Evolutionary conservation across 2,329 filamentous ascomycete species (phyloP).

Genomic region (Alternaria longipes): DNA sequence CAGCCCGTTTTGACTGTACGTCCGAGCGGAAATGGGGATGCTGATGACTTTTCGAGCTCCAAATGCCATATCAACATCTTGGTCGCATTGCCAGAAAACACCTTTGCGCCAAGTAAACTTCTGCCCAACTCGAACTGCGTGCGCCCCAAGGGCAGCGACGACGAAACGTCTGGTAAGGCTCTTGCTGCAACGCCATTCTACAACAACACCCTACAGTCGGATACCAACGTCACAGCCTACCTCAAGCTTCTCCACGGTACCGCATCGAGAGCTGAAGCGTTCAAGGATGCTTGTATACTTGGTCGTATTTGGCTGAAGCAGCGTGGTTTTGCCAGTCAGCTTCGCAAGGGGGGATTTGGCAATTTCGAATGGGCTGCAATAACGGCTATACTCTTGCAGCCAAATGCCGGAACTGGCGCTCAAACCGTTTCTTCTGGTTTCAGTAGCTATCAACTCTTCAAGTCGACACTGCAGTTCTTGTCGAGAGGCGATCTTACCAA

Average conservation of each 20-base stretch:
- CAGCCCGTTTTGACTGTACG: conserved; percentile 71
- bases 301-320: conserved; percentile 91
- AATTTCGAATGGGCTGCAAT: conserved; percentile 90
- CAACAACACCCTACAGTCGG: conserved; percentile 83
- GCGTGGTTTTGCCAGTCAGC: conserved; percentile 75
- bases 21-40: conserved; percentile 43
- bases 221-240: conserved; percentile 77
- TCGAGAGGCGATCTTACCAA: conserved; percentile 75
- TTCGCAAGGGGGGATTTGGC: conserved; percentile 86
- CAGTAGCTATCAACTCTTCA: conserved; percentile 93
- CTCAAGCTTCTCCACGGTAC: conserved; percentile 77
- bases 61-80: conserved; percentile 73
- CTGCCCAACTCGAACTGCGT: conserved; percentile 75
- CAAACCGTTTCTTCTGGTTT: conserved; percentile 80
- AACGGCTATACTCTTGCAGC: conserved; percentile 80
- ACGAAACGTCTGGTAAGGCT: conserved; percentile 51
- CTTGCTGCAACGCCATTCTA: conserved; percentile 78
- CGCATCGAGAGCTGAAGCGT: conserved; percentile 74
- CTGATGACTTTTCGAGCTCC: conserved; percentile 50
- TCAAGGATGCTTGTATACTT: conserved; percentile 83
- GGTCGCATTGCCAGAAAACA: conserved; percentile 72
- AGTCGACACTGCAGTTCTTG: conserved; percentile 89
- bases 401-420: conserved; percentile 76
- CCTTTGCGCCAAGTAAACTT: conserved; percentile 78
- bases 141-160: conserved; percentile 61